These are phyloP conservation scores for Mycena leptocephala DNA, from an alignment of 768 basidiomycete genomes.

Conservation along the genomic window DNA sequence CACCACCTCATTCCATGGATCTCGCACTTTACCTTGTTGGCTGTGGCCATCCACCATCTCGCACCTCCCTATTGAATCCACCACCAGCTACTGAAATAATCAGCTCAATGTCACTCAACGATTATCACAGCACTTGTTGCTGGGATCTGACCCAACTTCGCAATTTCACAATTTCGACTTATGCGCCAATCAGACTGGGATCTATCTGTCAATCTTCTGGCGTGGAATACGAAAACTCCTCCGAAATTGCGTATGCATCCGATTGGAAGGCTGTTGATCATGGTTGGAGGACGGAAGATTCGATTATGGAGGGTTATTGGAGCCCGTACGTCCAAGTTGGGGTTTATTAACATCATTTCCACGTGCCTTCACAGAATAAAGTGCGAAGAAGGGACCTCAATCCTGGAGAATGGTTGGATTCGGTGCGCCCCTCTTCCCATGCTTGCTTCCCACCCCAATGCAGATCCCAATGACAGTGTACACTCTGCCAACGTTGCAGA, in stretches of 20 bases:
- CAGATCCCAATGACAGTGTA: background rate
- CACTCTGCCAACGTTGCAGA: background rate
- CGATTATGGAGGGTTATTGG: background rate
- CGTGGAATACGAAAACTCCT: background rate
- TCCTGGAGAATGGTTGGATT: conserved; percentile 9
- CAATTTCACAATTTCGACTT: background rate
- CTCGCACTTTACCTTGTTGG: background rate
- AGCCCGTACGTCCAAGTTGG: background rate
- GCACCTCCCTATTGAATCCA: background rate
- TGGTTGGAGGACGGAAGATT: background rate
- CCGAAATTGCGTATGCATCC: background rate
- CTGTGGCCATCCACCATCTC: background rate
- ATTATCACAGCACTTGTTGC: background rate
- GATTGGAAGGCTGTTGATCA: background rate
- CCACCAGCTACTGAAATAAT: background rate
- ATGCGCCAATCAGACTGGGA: background rate
- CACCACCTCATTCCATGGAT: background rate
- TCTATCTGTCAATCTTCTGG: background rate
- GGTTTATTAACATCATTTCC: no score
- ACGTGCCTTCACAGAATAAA: no score
- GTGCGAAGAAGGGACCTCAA: no score
- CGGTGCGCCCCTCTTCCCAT: background rate
- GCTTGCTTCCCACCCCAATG: background rate
- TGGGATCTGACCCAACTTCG: background rate
- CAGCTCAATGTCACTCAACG: background rate